phyloP scores from a whole-genome alignment of 2,329 filamentous ascomycete species.

The Knufia fluminis region DNA sequence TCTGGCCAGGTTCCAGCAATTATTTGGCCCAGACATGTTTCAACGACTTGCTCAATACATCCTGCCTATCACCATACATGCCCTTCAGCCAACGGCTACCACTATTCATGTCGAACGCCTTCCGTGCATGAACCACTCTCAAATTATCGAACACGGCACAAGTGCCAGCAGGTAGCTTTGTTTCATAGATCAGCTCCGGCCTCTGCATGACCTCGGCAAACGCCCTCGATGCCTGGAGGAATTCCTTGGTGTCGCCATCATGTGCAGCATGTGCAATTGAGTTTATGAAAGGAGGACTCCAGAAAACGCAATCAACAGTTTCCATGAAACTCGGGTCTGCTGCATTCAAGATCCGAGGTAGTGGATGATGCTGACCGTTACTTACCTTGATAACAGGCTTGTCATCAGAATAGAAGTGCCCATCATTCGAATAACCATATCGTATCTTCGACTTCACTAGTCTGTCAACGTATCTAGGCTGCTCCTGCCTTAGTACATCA shows the following conservation, averaged over 20 bases:
- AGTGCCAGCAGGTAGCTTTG: constrained; percentile 68
- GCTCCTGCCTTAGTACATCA: constrained; percentile 27
- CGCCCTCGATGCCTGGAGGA: constrained; percentile 40
- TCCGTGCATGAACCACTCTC: constrained; percentile 73
- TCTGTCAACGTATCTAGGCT: constrained; percentile 9
- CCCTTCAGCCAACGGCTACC: constrained; percentile 77
- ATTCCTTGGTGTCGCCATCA: constrained; percentile 7
- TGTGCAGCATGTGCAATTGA: constrained; percentile 11
- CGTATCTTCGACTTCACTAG: constrained; percentile 14
- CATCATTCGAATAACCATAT: constrained; percentile 51
- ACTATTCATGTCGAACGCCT: constrained; percentile 56
- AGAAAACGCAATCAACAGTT: constrained; percentile 45
- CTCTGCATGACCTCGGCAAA: constrained; percentile 55
- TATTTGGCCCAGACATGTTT: constrained; percentile 6
- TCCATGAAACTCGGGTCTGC: constrained; percentile 11
- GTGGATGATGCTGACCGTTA: constrained; percentile 20
- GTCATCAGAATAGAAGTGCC: constrained; percentile 51
- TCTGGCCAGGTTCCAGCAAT: constrained; percentile 12
- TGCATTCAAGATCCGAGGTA: neutral
- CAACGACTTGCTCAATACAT: constrained; percentile 33
- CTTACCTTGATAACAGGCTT: constrained; percentile 40
- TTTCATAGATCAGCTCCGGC: constrained; percentile 53
- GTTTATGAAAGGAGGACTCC: constrained; percentile 72
- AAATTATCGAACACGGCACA: constrained; percentile 87
- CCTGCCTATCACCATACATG: constrained; percentile 66